These are phyloP conservation scores for Raphanus sativus DNA, from an alignment of 345 rosid species.

Conservation along the genomic window DNA sequence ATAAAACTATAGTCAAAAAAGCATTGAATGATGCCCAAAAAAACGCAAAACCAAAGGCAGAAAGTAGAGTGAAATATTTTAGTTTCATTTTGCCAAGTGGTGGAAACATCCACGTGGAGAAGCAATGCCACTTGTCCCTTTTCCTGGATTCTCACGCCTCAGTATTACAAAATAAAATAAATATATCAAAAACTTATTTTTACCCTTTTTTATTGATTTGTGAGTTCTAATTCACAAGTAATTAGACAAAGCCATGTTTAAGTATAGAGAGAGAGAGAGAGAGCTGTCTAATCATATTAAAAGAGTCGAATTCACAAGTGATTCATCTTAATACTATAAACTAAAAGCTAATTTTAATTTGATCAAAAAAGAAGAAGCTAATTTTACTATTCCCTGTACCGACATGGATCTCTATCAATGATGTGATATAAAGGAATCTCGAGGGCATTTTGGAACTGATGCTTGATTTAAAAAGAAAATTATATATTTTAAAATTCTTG, in stretches of 20 bases:
- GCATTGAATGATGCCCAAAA: neutral
- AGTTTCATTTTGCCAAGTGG: slow-evolving; percentile 35
- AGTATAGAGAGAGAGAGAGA: too few species aligned
- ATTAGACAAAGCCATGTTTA: neutral
- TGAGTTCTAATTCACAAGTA: neutral
- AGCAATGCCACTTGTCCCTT: too few species aligned
- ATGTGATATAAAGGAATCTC: slow-evolving; percentile 25
- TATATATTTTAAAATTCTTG: neutral
- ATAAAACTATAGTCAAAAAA: neutral
- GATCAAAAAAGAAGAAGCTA: too few species aligned
- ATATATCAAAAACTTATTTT: neutral
- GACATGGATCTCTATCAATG: too few species aligned
- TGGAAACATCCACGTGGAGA: slow-evolving; percentile 28
- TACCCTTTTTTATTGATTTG: neutral
- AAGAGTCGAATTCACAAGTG: neutral
- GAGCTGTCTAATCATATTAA: neutral
- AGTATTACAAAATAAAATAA: too few species aligned
- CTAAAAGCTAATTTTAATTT: neutral
- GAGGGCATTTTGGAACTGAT: slow-evolving; percentile 32
- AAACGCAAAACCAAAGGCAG: slow-evolving; percentile 9
- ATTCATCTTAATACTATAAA: neutral
- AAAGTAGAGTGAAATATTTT: neutral
- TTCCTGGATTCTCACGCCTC: too few species aligned
- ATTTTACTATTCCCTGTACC: too few species aligned
- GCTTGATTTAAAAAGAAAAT: neutral